These are phyloP conservation scores for Trichoderma citrinoviride DNA, from an alignment of 2,329 filamentous ascomycete species.

Conservation along the genomic window DNA sequence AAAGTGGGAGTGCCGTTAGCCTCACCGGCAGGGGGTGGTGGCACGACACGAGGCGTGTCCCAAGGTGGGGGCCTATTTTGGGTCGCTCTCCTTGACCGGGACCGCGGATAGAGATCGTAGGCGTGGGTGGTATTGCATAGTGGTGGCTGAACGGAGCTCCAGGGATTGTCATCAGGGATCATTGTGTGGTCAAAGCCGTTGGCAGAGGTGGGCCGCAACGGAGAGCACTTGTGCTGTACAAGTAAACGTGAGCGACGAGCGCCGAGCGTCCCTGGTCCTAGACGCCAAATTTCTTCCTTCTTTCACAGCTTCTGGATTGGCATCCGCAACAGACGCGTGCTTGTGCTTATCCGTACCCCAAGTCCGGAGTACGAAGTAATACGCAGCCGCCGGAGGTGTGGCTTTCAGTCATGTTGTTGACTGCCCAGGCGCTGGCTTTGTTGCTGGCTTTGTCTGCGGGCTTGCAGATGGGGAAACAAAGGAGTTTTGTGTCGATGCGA, in stretches of 20 bases:
- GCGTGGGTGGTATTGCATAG: slow-evolving; percentile 22
- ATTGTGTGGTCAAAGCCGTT: slow-evolving; percentile 26
- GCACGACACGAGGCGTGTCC: slow-evolving; percentile 9
- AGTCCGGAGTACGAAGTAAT: too few relatives aligned
- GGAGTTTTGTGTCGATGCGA: background rate
- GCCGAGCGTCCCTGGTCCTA: slow-evolving; percentile 17
- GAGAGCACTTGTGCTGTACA: background rate
- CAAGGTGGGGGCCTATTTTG: slow-evolving; percentile 5
- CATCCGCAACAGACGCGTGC: background rate
- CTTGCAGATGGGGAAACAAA: background rate
- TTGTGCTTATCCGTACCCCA: background rate
- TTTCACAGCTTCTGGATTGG: slow-evolving; percentile 14
- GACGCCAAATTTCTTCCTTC: slow-evolving; percentile 17
- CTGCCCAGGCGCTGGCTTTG: background rate
- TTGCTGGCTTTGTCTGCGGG: background rate
- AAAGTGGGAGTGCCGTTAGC: slow-evolving; percentile 1
- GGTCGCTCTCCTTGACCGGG: slow-evolving; percentile 23
- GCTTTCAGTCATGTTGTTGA: background rate
- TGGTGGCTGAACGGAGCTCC: slow-evolving; percentile 26
- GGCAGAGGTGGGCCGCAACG: slow-evolving; percentile 22
- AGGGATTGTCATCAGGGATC: slow-evolving; percentile 31
- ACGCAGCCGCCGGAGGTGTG: background rate
- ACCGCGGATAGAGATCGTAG: slow-evolving; percentile 26
- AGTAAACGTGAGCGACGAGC: slow-evolving; percentile 23
- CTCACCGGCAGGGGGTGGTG: background rate